Percentiles rank a stretch among this genome's conserved stretches.
phyloP scores from a whole-genome alignment of 2,329 filamentous ascomycete genomes.

The Colletotrichum zoysiae region DNA sequence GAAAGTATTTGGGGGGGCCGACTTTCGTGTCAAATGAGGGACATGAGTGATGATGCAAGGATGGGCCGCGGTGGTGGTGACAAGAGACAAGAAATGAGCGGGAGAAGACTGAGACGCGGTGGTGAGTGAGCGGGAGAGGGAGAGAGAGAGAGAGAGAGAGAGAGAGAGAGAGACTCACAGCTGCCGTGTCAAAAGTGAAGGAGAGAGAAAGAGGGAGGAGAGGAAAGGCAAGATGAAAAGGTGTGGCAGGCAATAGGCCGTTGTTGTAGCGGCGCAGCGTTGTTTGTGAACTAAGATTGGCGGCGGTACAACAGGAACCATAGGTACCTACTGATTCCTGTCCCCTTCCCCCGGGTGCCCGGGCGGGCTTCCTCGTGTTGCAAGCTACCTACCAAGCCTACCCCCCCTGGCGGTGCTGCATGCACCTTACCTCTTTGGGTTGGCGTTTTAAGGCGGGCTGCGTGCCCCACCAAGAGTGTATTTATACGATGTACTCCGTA shows the following conservation, averaged over 20 bases:
- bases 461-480: neutral
- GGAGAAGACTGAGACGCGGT: slow-evolving; percentile 7
- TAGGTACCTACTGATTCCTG: too few relatives aligned
- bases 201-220: neutral
- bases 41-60: slow-evolving; percentile 22
- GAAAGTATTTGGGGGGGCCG: neutral
- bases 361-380: slow-evolving; percentile 18
- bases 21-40: slow-evolving; percentile 16
- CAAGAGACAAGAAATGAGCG: neutral
- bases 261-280: slow-evolving; percentile 18
- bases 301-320: slow-evolving; percentile 21
- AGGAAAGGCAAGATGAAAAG: slow-evolving; percentile 21
- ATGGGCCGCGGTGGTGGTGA: neutral
- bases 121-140: neutral
- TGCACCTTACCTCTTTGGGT: slow-evolving; percentile 26
- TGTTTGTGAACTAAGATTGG: slow-evolving; percentile 16
- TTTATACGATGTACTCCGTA: too few relatives aligned
- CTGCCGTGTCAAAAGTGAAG: slow-evolving; percentile 5
- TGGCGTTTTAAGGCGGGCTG: neutral
- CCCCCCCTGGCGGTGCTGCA: neutral
- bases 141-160: neutral
- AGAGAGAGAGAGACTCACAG: slow-evolving; percentile 4
- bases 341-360: slow-evolving; percentile 2
- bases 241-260: slow-evolving; percentile 5
- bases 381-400: neutral